Evolutionary conservation across 345 rosid species (phyloP).

Genomic region (Laguncularia racemosa): DNA sequence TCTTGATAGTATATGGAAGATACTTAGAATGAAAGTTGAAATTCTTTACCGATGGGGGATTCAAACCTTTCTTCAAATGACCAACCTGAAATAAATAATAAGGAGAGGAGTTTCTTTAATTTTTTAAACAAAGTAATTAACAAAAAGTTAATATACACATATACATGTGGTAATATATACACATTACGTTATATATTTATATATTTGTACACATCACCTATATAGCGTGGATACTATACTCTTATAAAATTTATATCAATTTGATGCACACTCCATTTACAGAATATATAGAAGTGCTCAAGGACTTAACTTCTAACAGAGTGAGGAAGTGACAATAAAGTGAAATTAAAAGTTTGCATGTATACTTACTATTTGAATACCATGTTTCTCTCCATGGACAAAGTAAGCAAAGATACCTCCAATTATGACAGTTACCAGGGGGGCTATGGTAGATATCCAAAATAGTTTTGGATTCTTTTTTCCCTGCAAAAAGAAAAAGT

Average conservation of each 20-base stretch:
- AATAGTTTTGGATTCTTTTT: conserved; percentile 1
- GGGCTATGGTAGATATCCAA: conserved; percentile 7
- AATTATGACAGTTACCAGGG: conserved; percentile 2
- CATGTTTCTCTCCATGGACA: conserved; percentile 1
- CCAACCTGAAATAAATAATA: not conserved
- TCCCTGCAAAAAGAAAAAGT: not conserved
- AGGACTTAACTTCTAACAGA: too few relatives aligned
- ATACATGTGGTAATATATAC: too few relatives aligned
- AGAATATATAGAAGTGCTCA: too few relatives aligned
- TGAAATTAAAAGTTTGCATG: not conserved
- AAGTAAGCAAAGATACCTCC: conserved; percentile 2
- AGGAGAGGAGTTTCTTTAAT: too few relatives aligned
- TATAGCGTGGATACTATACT: not conserved
- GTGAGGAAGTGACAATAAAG: too few relatives aligned
- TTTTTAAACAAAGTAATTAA: not conserved
- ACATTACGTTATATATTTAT: too few relatives aligned
- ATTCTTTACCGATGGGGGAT: conserved; percentile 25
- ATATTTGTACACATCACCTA: too few relatives aligned
- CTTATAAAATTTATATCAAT: too few relatives aligned
- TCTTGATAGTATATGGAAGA: conserved; percentile 13
- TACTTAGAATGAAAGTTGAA: conserved; percentile 17
- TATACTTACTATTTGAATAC: conserved; percentile 5
- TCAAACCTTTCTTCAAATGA: conserved; percentile 22
- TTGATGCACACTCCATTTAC: too few relatives aligned
- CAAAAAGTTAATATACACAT: not conserved